Base-by-base conservation (phyloP, 225 moss, liverwort and hornwort species). In the Sphagnum tenellum region DNA sequence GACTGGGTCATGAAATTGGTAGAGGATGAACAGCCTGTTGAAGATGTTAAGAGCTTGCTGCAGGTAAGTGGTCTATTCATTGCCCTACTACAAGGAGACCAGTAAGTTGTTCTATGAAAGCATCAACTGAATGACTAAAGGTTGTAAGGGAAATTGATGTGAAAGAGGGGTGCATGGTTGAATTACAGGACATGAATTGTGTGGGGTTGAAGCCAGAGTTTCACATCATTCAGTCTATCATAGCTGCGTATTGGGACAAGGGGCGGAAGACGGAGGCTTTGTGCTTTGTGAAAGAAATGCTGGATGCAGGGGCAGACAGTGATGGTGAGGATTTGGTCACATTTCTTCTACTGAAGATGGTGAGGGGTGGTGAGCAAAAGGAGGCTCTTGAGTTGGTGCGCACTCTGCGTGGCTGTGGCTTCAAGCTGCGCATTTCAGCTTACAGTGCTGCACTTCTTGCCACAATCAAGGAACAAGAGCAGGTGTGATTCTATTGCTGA, bases 171-270 rank as follows among this genome's bases (percentile, higher is more conserved):
- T 29, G 29, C 29, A 29, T 29, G 29, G 29, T 29, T 29, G 29
- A 29, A 29, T 50, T 61, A 60, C 81, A 85, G 84, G 95, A 96
- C 68, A 96, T 96, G 95, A 75, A 87, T 62, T 96, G 95, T 68
- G 95, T 96, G 65, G 95, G 95, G 10, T 73, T 96, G 82, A 92
- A 92, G 70, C 95, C 95, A 2, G 89, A 92, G 75, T 92, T 96
- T 46, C 95, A 88, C 57, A 92, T 96, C 14, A 79, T 92, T 75
- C 92, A 87, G 63, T 77, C 74, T 55, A 88, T 96, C 67, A 96
- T 92, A 48, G 82, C 80, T 9, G 88, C 86, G 4, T 96, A 96
- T 63, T 96, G 86, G 81, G 95, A 92, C 50, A 92, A 88, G 67
- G 95, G 89, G 47, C 76, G 82, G 69, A 96, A 92, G 76, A 81